phyloP scores from a whole-genome alignment of 2,329 filamentous ascomycete species.

The Penicillium sp. region DNA sequence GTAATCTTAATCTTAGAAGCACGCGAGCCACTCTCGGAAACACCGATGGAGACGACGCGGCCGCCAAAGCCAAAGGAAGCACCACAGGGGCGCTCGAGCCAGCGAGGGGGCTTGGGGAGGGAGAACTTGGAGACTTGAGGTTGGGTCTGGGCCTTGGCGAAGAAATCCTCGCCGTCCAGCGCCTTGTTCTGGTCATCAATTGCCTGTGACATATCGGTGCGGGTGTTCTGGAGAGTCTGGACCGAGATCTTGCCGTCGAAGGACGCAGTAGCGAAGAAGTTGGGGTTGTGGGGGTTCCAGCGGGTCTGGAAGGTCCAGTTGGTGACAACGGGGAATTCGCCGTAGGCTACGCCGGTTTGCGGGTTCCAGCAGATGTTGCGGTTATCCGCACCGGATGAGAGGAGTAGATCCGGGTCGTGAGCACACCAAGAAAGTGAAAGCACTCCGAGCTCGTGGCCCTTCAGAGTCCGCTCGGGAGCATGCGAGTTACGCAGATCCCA shows the following conservation, averaged over 20 bases:
- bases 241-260: slow-evolving; percentile 96
- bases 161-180: slow-evolving; percentile 92
- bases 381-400: slow-evolving; percentile 97
- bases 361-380: slow-evolving; percentile 95
- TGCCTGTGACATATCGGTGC: slow-evolving; percentile 66
- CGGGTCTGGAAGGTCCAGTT: slow-evolving; percentile 98
- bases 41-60: slow-evolving; percentile 75
- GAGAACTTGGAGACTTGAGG: slow-evolving; percentile 90
- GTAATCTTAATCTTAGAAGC: slow-evolving; percentile 80
- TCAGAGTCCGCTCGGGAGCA: slow-evolving; percentile 80
- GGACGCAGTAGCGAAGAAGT: slow-evolving; percentile 88
- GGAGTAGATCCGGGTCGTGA: slow-evolving; percentile 82
- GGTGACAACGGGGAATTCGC: slow-evolving; percentile 95
- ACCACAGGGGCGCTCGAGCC: slow-evolving; percentile 81
- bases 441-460: slow-evolving; percentile 92
- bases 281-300: slow-evolving; percentile 92
- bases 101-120: slow-evolving; percentile 80
- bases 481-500: slow-evolving; percentile 98
- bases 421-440: slow-evolving; percentile 93
- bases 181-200: slow-evolving; percentile 64
- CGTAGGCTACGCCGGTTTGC: slow-evolving; percentile 80
- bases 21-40: slow-evolving; percentile 62
- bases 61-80: slow-evolving; percentile 95
- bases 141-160: slow-evolving; percentile 87
- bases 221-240: slow-evolving; percentile 93